These are phyloP conservation scores for Rhypophila decipiens DNA, from an alignment of 495 filamentous ascomycete genomes.

Conservation along the genomic window DNA sequence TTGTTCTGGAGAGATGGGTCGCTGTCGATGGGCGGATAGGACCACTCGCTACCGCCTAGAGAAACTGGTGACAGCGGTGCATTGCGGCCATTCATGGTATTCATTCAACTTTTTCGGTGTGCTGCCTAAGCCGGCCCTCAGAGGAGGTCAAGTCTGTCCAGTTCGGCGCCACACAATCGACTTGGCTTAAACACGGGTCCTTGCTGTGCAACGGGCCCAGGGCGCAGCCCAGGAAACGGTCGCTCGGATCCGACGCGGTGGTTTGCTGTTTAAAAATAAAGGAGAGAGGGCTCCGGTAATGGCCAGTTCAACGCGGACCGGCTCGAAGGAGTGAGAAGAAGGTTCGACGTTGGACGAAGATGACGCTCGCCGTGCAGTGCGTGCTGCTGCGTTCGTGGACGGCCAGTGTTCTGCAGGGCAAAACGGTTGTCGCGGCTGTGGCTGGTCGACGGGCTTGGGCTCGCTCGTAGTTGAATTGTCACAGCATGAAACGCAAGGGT, in stretches of 20 bases:
- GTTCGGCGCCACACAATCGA: not conserved
- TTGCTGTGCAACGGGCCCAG: not conserved
- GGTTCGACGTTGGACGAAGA: not conserved
- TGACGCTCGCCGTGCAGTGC: not conserved
- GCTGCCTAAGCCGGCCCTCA: not conserved
- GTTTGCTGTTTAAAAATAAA: not conserved
- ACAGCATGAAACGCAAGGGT: constrained; percentile 21
- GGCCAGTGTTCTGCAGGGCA: constrained; percentile 2
- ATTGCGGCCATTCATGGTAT: constrained; percentile 46
- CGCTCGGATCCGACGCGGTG: not conserved
- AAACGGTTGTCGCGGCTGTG: constrained; percentile 8
- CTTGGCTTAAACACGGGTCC: not conserved
- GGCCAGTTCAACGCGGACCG: not conserved
- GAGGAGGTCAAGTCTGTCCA: not conserved
- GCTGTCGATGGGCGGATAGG: constrained; percentile 55
- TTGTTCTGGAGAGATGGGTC: constrained; percentile 49
- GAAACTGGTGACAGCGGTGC: constrained; percentile 78
- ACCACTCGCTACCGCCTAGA: constrained; percentile 81
- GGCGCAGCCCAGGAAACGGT: not conserved
- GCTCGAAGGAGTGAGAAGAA: not conserved
- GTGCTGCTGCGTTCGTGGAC: not conserved
- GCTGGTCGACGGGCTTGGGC: not conserved
- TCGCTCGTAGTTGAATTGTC: constrained; percentile 7
- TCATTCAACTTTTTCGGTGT: constrained; percentile 14
- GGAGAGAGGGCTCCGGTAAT: not conserved